These are phyloP conservation scores for Berkeleyomyces rouxiae DNA, from an alignment of 2,329 filamentous ascomycete genomes.

Conservation along the genomic window DNA sequence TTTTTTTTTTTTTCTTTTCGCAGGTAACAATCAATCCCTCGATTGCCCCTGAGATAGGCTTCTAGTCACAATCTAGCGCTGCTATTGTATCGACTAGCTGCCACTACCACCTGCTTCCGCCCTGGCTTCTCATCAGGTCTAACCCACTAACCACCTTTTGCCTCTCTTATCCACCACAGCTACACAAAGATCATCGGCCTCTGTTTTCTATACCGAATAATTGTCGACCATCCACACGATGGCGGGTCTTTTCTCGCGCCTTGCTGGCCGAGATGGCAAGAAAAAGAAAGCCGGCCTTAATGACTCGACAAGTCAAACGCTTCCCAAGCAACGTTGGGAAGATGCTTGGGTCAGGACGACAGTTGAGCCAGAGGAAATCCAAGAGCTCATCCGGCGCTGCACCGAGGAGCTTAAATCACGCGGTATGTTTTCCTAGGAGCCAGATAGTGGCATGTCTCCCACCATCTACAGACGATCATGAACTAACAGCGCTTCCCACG, in stretches of 20 bases:
- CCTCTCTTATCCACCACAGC: not conserved
- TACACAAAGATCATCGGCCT: not conserved
- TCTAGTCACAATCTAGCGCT: not conserved
- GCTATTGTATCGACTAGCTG: not conserved
- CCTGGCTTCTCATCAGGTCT: not conserved
- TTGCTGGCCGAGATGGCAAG: slow-evolving; percentile 61
- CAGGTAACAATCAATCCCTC: not conserved
- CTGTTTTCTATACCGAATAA: not conserved
- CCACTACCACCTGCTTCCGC: not conserved
- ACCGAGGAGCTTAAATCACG: slow-evolving; percentile 83
- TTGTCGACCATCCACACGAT: slow-evolving; percentile 23
- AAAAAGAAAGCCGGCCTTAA: slow-evolving; percentile 48
- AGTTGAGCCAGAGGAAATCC: slow-evolving; percentile 78
- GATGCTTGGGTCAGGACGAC: slow-evolving; percentile 72
- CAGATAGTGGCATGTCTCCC: not conserved
- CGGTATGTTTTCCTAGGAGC: slow-evolving; percentile 43
- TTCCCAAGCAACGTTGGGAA: slow-evolving; percentile 63
- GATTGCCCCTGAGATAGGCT: slow-evolving; percentile 5
- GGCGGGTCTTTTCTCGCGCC: slow-evolving; percentile 42
- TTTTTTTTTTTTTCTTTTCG: slow-evolving; percentile 8
- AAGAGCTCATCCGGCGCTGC: slow-evolving; percentile 70
- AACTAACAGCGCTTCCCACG: not conserved
- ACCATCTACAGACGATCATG: not conserved
- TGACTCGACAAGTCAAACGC: slow-evolving; percentile 32
- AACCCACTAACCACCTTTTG: not conserved